Evolutionary conservation across 352 stramenopile species (phyloP), one percentile per base, ranked within the genome.

Genomic region (Phytophthora hybrid): DNA sequence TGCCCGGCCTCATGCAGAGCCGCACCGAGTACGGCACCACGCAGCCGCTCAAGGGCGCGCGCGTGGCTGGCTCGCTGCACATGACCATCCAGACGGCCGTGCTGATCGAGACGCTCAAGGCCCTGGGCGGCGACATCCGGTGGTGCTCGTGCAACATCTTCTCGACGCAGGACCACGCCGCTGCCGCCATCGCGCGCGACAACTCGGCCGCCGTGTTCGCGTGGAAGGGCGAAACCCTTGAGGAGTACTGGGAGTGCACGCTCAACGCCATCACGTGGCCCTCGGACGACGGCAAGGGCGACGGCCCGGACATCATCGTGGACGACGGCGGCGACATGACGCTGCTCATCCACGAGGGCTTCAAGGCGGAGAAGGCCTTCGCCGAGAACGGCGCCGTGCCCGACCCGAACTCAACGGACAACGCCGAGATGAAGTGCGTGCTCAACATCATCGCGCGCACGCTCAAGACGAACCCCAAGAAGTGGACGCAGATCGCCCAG

Each of bases 111-210:
- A 99, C 98, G n/a, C 85, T 99, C 29, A 98, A 99, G 82, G 89
- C 94, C 29, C 91, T 99, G 51, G 97, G 98, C 71, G 96, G 90
- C 71, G 94, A 99, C 84, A 97, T 99, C 55, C 93, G 98, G 65
- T 99, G 98, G 98, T 99, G 98, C 90, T 98, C 91, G 62, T 99
- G 98, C 92, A 99, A 99, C 95, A 99, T 99, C 73, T 99, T 99
- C 87, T 99, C 95, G 49, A 99, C 98, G 62, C 97, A 99, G 85
- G 97, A 99, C 84, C 98, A 99, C 88, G 98, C 97, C 55, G 98
- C 98, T 41, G 97, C 98, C 13, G 98, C 98, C 59, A 99, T 99
- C 68, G 98, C 96, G 0, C 95, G 97, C 74, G 96, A 99, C 74
- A 89, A 93, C 74, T 96, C 93, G 67, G 97, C 97, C 63, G 97